Evolutionary conservation across 2,329 filamentous ascomycete genomes (phyloP).

Genomic region (Cercospora brassicicola): DNA sequence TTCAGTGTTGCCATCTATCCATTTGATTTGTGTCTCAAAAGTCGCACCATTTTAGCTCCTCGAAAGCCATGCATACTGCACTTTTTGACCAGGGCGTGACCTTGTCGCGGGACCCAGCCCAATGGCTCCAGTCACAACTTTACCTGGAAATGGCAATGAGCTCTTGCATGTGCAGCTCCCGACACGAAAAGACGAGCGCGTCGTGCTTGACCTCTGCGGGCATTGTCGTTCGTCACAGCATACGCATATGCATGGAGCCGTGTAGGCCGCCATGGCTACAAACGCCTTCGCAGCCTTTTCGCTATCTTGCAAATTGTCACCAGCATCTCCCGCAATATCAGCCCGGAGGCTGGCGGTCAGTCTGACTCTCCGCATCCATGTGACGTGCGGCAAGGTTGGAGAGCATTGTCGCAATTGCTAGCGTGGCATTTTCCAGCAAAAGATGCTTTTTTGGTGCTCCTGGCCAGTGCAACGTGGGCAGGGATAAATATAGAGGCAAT

Average conservation of each 20-base stretch:
- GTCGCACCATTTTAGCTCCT: conserved; percentile 1
- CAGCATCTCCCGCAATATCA: background rate
- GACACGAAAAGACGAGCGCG: background rate
- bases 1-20: background rate
- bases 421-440: background rate
- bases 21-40: background rate
- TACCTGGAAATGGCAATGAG: conserved; percentile 6
- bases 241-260: background rate
- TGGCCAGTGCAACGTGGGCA: conserved; percentile 9
- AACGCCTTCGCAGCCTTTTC: background rate
- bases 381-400: conserved; percentile 1
- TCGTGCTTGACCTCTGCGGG: background rate
- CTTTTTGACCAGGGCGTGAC: background rate
- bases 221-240: background rate
- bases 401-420: conserved; percentile 1
- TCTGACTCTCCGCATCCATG: background rate
- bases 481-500: conserved; percentile 9
- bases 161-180: conserved; percentile 6
- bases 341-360: background rate
- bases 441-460: background rate
- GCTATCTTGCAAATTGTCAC: background rate
- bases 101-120: background rate
- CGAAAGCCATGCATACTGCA: background rate
- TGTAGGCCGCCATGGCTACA: background rate
- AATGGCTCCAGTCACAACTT: conserved; percentile 7